phyloP scores from a whole-genome alignment of 2,329 filamentous ascomycete genomes.

The Myrmaecium sp. region DNA sequence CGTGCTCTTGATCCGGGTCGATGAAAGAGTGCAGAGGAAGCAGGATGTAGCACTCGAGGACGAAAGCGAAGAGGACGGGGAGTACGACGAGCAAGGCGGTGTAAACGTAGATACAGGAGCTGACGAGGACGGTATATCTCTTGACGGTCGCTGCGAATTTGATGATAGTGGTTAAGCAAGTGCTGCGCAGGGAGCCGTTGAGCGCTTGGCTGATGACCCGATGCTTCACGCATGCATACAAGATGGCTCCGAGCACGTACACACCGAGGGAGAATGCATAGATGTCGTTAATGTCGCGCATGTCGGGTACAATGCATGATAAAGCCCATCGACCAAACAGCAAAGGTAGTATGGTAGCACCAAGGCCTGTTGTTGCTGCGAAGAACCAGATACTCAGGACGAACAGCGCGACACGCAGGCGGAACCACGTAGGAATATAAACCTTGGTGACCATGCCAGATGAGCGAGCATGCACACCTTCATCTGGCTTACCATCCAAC shows the following conservation, averaged over 20 bases:
- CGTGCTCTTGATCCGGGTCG: conserved; percentile 37
- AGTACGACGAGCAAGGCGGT: conserved; percentile 59
- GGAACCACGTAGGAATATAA: conserved; percentile 74
- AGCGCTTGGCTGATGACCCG: conserved; percentile 12
- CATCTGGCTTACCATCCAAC: conserved; percentile 36
- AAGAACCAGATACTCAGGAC: conserved; percentile 87
- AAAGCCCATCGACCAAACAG: conserved; percentile 71
- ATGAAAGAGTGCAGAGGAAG: conserved; percentile 69
- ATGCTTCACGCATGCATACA: conserved; percentile 44
- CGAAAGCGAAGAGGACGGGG: conserved; percentile 59
- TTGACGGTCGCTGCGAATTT: conserved; percentile 1
- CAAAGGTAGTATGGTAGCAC: conserved; percentile 71
- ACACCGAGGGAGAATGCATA: conserved; percentile 90
- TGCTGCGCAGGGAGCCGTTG: conserved; percentile 11
- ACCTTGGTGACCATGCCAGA: conserved; percentile 33
- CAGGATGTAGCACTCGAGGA: conserved; percentile 78
- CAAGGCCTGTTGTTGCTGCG: conserved; percentile 71
- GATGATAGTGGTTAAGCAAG: conserved; percentile 11
- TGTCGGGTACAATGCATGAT: conserved; percentile 49
- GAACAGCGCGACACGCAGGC: conserved; percentile 63
- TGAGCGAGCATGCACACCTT: conserved; percentile 17
- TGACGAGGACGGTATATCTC: conserved; percentile 10
- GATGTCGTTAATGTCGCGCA: conserved; percentile 64
- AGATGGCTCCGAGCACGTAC: conserved; percentile 55
- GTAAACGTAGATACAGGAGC: conserved; percentile 58